Percentiles rank a stretch among this genome's conserved stretches.
Evolutionary conservation across 2,329 filamentous ascomycete genomes (phyloP).

Genomic region (Dactylellina sp.): DNA sequence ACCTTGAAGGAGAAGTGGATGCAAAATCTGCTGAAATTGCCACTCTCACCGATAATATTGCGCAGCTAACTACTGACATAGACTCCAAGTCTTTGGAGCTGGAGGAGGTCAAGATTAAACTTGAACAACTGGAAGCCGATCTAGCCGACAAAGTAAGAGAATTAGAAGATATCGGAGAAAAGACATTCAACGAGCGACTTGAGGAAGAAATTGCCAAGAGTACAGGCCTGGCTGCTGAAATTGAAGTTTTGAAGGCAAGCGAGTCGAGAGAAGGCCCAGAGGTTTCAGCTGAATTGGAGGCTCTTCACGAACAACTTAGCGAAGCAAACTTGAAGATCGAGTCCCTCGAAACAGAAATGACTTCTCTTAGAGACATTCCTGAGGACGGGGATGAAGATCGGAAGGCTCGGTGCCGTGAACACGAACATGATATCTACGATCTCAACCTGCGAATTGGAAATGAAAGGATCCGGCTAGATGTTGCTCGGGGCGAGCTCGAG

Average conservation of each 20-base stretch:
- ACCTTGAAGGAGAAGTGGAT: slow-evolving; percentile 33
- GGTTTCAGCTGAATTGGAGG: slow-evolving; percentile 34
- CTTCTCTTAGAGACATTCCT: slow-evolving; percentile 31
- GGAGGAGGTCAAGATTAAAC: slow-evolving; percentile 16
- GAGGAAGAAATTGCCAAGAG: slow-evolving; percentile 55
- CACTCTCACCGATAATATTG: slow-evolving; percentile 32
- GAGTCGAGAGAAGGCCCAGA: slow-evolving; percentile 45
- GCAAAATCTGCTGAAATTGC: slow-evolving; percentile 37
- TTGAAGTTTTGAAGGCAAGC: slow-evolving; percentile 47
- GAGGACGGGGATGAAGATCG: slow-evolving; percentile 15
- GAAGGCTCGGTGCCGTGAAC: slow-evolving; percentile 33
- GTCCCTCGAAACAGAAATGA: slow-evolving; percentile 37
- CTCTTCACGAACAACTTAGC: slow-evolving; percentile 41
- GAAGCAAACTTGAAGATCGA: slow-evolving; percentile 49
- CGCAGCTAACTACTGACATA: slow-evolving; percentile 40
- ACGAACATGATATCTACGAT: slow-evolving; percentile 51
- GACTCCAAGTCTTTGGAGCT: slow-evolving; percentile 43
- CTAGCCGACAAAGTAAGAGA: slow-evolving; percentile 31
- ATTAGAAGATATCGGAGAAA: slow-evolving; percentile 45
- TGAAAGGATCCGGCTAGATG: slow-evolving; percentile 44
- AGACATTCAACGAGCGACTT: slow-evolving; percentile 46
- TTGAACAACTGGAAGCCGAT: slow-evolving; percentile 39
- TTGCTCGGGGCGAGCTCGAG: slow-evolving; percentile 43
- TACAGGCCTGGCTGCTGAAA: slow-evolving; percentile 43
- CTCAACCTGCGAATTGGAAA: slow-evolving; percentile 49